Evolutionary conservation across 805 yeast species (phyloP).

Genomic region (Wickerhamiella lipophila): DNA sequence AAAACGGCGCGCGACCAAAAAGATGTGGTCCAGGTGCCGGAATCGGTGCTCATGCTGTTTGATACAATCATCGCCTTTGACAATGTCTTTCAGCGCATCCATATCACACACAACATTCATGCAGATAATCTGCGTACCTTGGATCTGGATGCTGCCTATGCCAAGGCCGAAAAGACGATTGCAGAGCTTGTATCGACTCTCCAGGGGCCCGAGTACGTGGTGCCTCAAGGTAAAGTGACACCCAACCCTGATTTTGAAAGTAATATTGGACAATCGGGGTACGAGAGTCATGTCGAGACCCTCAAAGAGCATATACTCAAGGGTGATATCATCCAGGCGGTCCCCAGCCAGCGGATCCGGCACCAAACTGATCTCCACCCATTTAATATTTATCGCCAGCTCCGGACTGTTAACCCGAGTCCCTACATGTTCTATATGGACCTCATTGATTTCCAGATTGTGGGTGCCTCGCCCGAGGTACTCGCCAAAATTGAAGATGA

Average conservation of each 20-base stretch:
- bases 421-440: conserved; percentile 94
- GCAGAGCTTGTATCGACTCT: conserved; percentile 36
- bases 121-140: conserved; percentile 8
- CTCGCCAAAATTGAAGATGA: conserved; percentile 73
- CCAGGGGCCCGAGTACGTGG: conserved; percentile 34
- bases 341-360: conserved; percentile 93
- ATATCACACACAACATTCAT: conserved; percentile 69
- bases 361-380: conserved; percentile 94
- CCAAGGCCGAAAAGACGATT: conserved; percentile 43
- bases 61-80: conserved; percentile 87
- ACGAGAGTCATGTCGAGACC: conserved; percentile 63
- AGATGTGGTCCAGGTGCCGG: conserved; percentile 79
- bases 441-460: conserved; percentile 79
- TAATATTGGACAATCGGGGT: conserved; percentile 88
- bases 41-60: conserved; percentile 80
- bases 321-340: conserved; percentile 96
- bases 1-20: conserved; percentile 59
- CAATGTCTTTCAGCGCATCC: conserved; percentile 86
- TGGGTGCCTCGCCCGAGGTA: conserved; percentile 96
- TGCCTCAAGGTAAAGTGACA: conserved; percentile 63
- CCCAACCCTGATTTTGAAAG: conserved; percentile 62
- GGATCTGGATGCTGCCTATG: conserved; percentile 39
- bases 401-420: conserved; percentile 92
- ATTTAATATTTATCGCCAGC: conserved; percentile 86
- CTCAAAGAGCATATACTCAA: conserved; percentile 70